Evolutionary conservation across 768 basidiomycete genomes (phyloP), one percentile per base, ranked within the genome.

Genomic region (Hericium rajendrae): DNA sequence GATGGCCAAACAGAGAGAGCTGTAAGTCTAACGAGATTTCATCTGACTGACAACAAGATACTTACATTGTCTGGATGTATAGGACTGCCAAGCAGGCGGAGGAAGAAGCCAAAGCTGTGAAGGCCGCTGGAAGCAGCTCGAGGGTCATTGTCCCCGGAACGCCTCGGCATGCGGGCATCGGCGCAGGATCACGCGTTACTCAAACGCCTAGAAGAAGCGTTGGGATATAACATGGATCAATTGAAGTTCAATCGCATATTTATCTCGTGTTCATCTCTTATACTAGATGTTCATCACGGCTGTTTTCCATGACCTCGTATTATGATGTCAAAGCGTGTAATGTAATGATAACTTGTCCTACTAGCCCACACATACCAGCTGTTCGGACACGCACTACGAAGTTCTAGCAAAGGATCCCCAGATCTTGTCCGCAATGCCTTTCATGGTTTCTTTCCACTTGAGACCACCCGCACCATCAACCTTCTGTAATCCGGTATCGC

Each of bases 1-100:
- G 73, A 95, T 97, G 75, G 91, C 91, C 12, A 79, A 78, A 56
- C 83, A 90, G 62, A 80, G 91, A 55, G 87, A 88, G 76, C 84
- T 81, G 89, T 87, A 60, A 50, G 59, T 65, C 16, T 50, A n/a
- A 51, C 16, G 10, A 22, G 53, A n/a, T 10, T 20, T n/a, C 20
- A 32, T 38, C 53, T 53, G 12, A 18, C 13, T 9, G 16, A 16
- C 52, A 3, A 43, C 12, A 40, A 20, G 11, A 12, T 32, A n/a
- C 39, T 57, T 1, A 50, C 64, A 13, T 38, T 6, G 32, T 32
- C 32, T 26, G 11, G 59, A 48, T 52, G 37, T 51, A 16, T 60
- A 91, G 87, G 69, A 69, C 73, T 48, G 84, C 86, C 20, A 81
- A 78, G 72, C 78, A 84, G 67, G 79, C 76, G 37, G 78, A 76